Conservation (phyloP, 352 stramenopile species). For the Phytophthora crassamura region DNA sequence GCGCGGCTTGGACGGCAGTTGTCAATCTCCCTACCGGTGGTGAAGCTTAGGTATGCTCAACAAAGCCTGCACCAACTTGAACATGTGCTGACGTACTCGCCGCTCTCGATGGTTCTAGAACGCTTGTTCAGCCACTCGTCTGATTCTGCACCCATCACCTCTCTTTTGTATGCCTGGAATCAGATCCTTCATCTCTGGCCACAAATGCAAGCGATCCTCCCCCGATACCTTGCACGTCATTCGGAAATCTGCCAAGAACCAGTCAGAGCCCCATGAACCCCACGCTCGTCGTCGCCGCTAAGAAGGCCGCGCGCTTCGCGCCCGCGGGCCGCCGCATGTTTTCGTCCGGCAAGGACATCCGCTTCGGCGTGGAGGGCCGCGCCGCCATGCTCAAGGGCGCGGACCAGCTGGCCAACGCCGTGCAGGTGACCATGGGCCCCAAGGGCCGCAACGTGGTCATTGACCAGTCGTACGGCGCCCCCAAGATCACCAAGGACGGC, state of each 20-base stretch:
- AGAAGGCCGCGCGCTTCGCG: constrained; percentile 61
- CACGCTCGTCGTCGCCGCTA: constrained; percentile 62
- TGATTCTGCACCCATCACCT: too few relatives aligned
- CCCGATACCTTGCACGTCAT: constrained; percentile 25
- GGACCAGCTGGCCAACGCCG: constrained; percentile 98
- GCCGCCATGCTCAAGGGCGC: constrained; percentile 99
- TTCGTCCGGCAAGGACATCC: constrained; percentile 97
- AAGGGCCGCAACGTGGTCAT: constrained; percentile 99
- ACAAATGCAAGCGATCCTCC: too few relatives aligned
- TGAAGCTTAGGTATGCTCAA: too few relatives aligned
- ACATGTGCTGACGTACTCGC: too few relatives aligned
- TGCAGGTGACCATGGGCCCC: constrained; percentile 99
- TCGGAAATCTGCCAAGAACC: constrained; percentile 39
- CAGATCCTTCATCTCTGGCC: too few relatives aligned
- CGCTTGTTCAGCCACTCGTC: too few relatives aligned
- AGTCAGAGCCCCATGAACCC: constrained; percentile 67
- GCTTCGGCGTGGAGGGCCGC: constrained; percentile 98
- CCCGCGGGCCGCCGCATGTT: constrained; percentile 72
- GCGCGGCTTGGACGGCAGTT: too few relatives aligned
- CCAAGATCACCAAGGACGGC: constrained; percentile 86
- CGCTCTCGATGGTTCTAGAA: too few relatives aligned
- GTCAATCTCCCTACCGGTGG: too few relatives aligned
- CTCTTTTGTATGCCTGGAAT: too few relatives aligned
- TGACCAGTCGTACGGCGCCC: constrained; percentile 93
- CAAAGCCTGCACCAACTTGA: too few relatives aligned